Evolutionary conservation across 495 filamentous ascomycete genomes (phyloP).

Genomic region (Hyaloscypha finlandica): DNA sequence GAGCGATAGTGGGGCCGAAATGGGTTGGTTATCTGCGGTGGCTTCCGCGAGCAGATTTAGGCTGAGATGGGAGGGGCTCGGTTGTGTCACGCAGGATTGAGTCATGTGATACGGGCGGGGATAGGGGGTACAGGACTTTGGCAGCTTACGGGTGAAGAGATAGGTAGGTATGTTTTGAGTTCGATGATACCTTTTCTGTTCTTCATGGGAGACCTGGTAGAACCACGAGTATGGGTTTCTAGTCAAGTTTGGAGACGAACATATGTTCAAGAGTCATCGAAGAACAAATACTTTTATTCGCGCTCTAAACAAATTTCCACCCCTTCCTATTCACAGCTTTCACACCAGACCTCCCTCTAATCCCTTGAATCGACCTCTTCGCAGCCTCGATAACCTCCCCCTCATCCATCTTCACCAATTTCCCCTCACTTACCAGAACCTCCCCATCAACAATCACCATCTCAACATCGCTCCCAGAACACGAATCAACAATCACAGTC

Average conservation of each 20-base stretch:
- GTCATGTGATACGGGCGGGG: not conserved
- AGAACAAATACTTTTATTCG: not conserved
- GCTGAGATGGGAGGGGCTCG: no score
- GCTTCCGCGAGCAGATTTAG: not conserved
- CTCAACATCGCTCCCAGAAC: constrained; percentile 26
- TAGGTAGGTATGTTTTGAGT: no score
- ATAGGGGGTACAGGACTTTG: no score
- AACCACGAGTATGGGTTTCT: no score
- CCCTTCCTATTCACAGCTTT: constrained; percentile 21
- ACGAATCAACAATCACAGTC: constrained; percentile 27
- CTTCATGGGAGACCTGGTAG: no score
- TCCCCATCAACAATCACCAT: constrained; percentile 31
- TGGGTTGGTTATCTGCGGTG: not conserved
- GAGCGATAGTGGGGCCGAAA: not conserved
- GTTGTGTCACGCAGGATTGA: not conserved
- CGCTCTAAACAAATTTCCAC: constrained; percentile 27
- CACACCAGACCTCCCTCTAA: constrained; percentile 24
- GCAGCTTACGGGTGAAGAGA: no score
- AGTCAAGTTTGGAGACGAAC: no score
- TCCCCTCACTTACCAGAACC: constrained; percentile 17
- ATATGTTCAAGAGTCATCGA: not conserved
- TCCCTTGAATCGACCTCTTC: constrained; percentile 23
- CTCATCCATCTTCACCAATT: constrained; percentile 26
- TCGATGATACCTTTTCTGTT: no score
- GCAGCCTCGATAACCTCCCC: constrained; percentile 20